Conservation (phyloP, 805 yeast genomes). For the Isabelozyma heimii region DNA sequence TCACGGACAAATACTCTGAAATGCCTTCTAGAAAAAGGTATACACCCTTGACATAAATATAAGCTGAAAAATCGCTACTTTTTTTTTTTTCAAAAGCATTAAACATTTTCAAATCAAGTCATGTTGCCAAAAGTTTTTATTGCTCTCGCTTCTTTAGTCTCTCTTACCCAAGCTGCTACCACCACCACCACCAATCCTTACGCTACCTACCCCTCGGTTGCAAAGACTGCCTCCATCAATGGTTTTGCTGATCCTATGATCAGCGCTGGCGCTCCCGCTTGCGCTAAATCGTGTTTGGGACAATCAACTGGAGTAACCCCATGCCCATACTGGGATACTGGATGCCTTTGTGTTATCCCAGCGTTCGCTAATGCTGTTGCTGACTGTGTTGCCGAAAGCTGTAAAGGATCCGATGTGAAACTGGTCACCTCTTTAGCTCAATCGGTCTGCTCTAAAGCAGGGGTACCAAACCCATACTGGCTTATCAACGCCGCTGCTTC, state of each 20-base stretch:
- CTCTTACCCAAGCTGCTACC: conserved; percentile 2
- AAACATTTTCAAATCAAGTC: not conserved
- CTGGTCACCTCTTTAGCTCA: conserved; percentile 29
- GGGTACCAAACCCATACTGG: conserved; percentile 35
- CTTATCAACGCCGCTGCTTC: conserved; percentile 20
- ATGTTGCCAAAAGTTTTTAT: conserved; percentile 10
- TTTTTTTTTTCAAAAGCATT: too few relatives aligned
- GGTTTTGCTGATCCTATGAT: conserved; percentile 39
- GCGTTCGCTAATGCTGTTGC: conserved; percentile 31
- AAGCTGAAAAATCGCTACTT: not conserved
- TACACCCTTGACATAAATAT: too few relatives aligned
- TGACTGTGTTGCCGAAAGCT: conserved; percentile 35
- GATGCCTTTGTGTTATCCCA: conserved; percentile 44
- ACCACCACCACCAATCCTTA: conserved; percentile 18
- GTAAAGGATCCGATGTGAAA: conserved; percentile 31
- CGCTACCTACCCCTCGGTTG: conserved; percentile 32
- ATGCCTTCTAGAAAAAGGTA: not conserved
- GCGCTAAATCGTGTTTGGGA: conserved; percentile 35
- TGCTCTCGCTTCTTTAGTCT: conserved; percentile 8
- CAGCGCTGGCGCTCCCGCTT: conserved; percentile 29
- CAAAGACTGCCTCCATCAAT: conserved; percentile 39
- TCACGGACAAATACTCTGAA: too few relatives aligned
- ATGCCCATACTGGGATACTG: conserved; percentile 47
- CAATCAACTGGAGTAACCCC: conserved; percentile 34
- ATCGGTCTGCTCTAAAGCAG: conserved; percentile 33